Evolutionary conservation across 345 rosid species (phyloP).

Genomic region (Kandelia obovata): DNA sequence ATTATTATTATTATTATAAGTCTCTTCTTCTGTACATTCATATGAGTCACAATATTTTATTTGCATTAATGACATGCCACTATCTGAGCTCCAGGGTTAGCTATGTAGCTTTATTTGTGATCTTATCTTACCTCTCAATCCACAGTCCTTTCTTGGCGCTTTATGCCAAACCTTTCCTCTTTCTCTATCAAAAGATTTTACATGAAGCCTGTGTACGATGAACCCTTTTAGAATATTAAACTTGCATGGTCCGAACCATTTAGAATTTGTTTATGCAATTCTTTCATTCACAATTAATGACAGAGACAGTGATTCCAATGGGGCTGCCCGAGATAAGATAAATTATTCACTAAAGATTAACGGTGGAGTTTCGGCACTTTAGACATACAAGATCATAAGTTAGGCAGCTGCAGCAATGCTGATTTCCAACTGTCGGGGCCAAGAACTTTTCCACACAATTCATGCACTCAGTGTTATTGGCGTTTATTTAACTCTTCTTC

Average conservation of each 20-base stretch:
- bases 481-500: too few species aligned
- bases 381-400: neutral
- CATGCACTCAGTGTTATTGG: neutral
- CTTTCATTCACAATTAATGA: conserved; percentile 2
- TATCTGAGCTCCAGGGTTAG: too few species aligned
- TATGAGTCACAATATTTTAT: too few species aligned
- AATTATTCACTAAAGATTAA: neutral
- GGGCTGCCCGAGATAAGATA: neutral
- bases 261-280: conserved; percentile 5
- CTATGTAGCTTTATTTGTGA: too few species aligned
- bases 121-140: neutral
- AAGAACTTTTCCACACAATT: neutral
- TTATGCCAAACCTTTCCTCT: neutral
- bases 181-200: neutral
- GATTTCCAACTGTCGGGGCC: conserved; percentile 3
- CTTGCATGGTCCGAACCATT: neutral
- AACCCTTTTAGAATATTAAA: neutral
- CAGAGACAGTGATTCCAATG: neutral
- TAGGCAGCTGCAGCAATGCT: neutral
- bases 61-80: too few species aligned
- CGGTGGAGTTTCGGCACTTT: neutral
- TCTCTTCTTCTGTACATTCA: too few species aligned
- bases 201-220: neutral
- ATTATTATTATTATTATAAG: too few species aligned
- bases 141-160: neutral